Evolutionary conservation across 2,329 filamentous ascomycete genomes (phyloP).

Genomic region (Aspergillus ochraceus): DNA sequence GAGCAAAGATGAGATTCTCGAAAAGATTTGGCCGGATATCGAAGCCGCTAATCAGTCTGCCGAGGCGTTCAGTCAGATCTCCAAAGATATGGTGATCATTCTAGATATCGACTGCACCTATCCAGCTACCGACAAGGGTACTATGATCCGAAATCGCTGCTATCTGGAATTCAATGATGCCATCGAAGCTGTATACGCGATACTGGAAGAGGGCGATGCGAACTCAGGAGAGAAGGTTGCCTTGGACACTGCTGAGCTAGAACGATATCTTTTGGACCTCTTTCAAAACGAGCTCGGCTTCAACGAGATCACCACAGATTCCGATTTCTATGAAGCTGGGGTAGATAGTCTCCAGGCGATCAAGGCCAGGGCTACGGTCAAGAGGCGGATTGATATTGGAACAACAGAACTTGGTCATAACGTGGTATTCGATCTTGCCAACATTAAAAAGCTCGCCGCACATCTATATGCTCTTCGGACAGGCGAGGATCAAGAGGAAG

Average conservation of each 20-base stretch:
- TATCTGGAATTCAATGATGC: conserved; percentile 48
- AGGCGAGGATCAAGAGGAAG: too few relatives aligned
- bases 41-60: conserved; percentile 52
- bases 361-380: background rate
- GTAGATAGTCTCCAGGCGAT: conserved; percentile 2
- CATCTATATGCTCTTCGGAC: too few relatives aligned
- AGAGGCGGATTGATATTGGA: background rate
- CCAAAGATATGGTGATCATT: conserved; percentile 55
- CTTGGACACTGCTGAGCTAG: conserved; percentile 22
- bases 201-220: conserved; percentile 15
- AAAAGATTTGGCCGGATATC: conserved; percentile 52
- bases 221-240: conserved; percentile 18
- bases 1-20: conserved; percentile 47
- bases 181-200: conserved; percentile 49
- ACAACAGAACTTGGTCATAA: background rate
- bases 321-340: background rate
- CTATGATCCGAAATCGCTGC: conserved; percentile 53
- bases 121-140: conserved; percentile 57
- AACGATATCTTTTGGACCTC: conserved; percentile 7
- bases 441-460: too few relatives aligned
- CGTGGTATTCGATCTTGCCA: background rate
- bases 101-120: conserved; percentile 48
- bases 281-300: background rate
- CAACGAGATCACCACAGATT: background rate
- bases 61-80: conserved; percentile 56